phyloP scores from a whole-genome alignment of 352 stramenopile species.

The Phytophthora sp. region DNA sequence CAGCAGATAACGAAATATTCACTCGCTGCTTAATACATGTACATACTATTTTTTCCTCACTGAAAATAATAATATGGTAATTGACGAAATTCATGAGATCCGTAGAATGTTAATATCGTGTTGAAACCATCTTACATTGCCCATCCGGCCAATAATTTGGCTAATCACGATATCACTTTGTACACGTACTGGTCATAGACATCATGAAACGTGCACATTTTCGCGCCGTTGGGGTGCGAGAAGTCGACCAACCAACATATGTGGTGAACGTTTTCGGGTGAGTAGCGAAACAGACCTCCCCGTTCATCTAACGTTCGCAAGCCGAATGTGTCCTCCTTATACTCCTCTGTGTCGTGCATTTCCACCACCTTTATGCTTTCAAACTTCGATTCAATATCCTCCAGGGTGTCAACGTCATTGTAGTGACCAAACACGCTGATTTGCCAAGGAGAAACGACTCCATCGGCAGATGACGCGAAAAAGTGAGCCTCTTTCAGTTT shows the following conservation, averaged over 20 bases:
- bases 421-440: conserved; percentile 42
- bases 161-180: too few species aligned
- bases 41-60: too few species aligned
- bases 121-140: too few species aligned
- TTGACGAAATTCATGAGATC: too few species aligned
- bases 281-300: conserved; percentile 24
- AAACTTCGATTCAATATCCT: conserved; percentile 41
- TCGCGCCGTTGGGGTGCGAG: conserved; percentile 9
- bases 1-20: too few species aligned
- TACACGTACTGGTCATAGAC: conserved; percentile 29
- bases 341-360: conserved; percentile 35
- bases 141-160: too few species aligned
- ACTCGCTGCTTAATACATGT: too few species aligned
- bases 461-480: conserved; percentile 54
- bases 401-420: conserved; percentile 31
- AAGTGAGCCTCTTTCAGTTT: conserved; percentile 46
- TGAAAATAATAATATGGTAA: too few species aligned
- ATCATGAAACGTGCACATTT: conserved; percentile 19
- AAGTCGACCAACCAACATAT: conserved; percentile 30
- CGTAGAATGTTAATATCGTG: too few species aligned
- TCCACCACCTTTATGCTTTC: conserved; percentile 34
- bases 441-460: conserved; percentile 47
- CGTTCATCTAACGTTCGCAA: conserved; percentile 40
- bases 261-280: conserved; percentile 3
- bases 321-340: conserved; percentile 40